Percentiles rank a stretch among this genome's conserved stretches.
These are phyloP conservation scores for Nyctanthes arbortristis DNA, from an alignment of 257 asterid species.

Conservation along the genomic window DNA sequence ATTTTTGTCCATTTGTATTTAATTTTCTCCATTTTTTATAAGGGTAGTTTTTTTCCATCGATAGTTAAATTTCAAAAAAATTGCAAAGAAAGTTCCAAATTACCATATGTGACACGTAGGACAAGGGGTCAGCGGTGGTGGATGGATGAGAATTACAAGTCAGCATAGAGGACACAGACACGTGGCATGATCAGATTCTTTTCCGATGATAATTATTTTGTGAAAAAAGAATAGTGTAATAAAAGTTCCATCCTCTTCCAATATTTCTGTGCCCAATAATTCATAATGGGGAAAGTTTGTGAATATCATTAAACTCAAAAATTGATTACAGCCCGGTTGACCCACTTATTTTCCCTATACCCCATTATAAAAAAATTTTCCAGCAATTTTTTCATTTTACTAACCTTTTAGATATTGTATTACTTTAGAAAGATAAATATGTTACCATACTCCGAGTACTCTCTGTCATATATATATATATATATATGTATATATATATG, in stretches of 20 bases:
- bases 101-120: neutral
- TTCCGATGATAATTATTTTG: neutral
- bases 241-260: neutral
- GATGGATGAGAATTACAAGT: neutral
- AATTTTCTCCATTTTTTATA: too few relatives aligned
- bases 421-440: too few relatives aligned
- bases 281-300: too few relatives aligned
- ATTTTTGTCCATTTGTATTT: too few relatives aligned
- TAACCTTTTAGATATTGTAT: too few relatives aligned
- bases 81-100: too few relatives aligned
- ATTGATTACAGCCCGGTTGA: neutral
- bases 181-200: slow-evolving; percentile 12
- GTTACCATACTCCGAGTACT: too few relatives aligned
- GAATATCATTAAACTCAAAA: neutral
- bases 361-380: neutral
- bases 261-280: slow-evolving; percentile 2
- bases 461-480: too few relatives aligned
- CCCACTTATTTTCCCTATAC: neutral
- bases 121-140: slow-evolving; percentile 1
- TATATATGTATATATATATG: too few relatives aligned
- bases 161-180: neutral
- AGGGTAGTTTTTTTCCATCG: too few relatives aligned
- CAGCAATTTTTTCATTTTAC: too few relatives aligned
- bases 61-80: too few relatives aligned
- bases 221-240: neutral